Percentiles rank a stretch among this genome's conserved stretches.
phyloP scores from a whole-genome alignment of 1,284 basidiomycete genomes.

The Trametes hirsuta region DNA sequence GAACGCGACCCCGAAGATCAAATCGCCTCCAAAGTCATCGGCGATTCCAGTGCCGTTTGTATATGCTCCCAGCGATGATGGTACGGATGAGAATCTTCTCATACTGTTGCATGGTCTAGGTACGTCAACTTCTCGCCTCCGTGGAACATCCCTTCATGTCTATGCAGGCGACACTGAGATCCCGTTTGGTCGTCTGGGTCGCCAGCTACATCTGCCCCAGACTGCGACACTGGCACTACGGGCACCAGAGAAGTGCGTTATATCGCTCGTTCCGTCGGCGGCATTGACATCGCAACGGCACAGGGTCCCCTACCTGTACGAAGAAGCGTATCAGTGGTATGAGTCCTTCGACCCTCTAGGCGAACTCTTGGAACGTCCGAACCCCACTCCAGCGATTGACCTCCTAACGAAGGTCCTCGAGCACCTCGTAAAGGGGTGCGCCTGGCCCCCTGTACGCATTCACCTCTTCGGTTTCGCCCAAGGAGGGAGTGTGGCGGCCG shows the following conservation, averaged over 20 bases:
- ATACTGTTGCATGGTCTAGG: constrained; percentile 89
- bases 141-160: background rate
- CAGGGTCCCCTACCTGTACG: constrained; percentile 83
- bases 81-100: constrained; percentile 85
- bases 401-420: constrained; percentile 57
- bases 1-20: constrained; percentile 42
- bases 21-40: constrained; percentile 51
- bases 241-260: constrained; percentile 69
- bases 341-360: constrained; percentile 81
- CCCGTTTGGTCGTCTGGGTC: constrained; percentile 77
- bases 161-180: constrained; percentile 76
- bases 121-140: constrained; percentile 37
- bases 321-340: constrained; percentile 88
- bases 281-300: background rate
- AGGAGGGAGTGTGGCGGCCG: constrained; percentile 81
- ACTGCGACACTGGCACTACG: constrained; percentile 83
- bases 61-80: constrained; percentile 74
- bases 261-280: background rate
- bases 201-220: constrained; percentile 79
- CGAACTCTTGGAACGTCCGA: constrained; percentile 68
- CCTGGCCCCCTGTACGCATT: constrained; percentile 70
- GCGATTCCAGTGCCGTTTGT: constrained; percentile 59
- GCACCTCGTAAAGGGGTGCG: constrained; percentile 60
- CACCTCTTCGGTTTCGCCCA: constrained; percentile 92
- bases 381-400: constrained; percentile 70